phyloP scores from a whole-genome alignment of 805 yeast species.

The Kodamaea neixiangensis region DNA sequence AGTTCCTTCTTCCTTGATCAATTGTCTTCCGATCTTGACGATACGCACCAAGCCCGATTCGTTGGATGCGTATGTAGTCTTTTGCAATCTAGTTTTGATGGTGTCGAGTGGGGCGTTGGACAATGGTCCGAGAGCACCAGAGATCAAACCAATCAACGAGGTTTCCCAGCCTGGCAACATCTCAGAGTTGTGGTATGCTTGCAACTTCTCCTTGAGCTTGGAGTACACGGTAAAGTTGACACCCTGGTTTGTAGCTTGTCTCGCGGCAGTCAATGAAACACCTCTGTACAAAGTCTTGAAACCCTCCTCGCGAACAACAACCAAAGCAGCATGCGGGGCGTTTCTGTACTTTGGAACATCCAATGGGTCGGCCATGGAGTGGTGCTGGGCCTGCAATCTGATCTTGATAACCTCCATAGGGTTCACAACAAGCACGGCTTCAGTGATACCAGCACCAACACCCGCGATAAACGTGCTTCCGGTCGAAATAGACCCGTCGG shows the following conservation, averaged over 20 bases:
- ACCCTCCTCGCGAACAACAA: slow-evolving; percentile 90
- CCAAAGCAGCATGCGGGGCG: slow-evolving; percentile 87
- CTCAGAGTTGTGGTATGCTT: slow-evolving; percentile 56
- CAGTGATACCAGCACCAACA: slow-evolving; percentile 96
- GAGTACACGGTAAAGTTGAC: slow-evolving; percentile 96
- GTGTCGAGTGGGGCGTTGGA: slow-evolving; percentile 98
- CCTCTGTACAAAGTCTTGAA: slow-evolving; percentile 87
- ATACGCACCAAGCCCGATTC: slow-evolving; percentile 79
- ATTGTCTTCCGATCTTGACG: slow-evolving; percentile 72
- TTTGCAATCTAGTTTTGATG: slow-evolving; percentile 94
- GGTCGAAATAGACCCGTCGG: slow-evolving; percentile 68
- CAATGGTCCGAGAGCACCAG: slow-evolving; percentile 97
- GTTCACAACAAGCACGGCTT: slow-evolving; percentile 90
- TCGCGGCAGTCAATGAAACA: slow-evolving; percentile 91
- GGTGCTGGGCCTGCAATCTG: slow-evolving; percentile 93
- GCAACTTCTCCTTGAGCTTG: slow-evolving; percentile 70
- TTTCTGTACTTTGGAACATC: slow-evolving; percentile 83
- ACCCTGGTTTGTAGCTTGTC: slow-evolving; percentile 98
- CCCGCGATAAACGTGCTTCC: slow-evolving; percentile 85
- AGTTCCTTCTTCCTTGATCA: slow-evolving; percentile 84
- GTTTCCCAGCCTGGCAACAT: slow-evolving; percentile 92
- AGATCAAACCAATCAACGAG: slow-evolving; percentile 81
- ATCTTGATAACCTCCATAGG: slow-evolving; percentile 98
- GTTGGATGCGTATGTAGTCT: slow-evolving; percentile 69
- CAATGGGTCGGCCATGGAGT: slow-evolving; percentile 82